Base-by-base conservation (phyloP, 495 filamentous ascomycete species). In the Penicillium goetzii region DNA sequence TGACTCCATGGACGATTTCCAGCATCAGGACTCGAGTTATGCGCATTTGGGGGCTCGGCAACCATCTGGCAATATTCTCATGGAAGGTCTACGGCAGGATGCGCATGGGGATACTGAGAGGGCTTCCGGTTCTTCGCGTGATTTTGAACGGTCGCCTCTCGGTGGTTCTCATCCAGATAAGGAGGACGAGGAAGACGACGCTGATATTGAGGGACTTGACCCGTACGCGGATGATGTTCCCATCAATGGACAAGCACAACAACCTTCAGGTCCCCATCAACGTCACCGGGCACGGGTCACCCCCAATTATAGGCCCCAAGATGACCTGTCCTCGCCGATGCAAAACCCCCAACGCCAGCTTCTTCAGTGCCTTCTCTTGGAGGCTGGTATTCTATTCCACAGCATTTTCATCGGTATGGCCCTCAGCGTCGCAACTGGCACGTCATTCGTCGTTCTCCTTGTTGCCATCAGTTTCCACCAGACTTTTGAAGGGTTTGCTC, bases 401-500 rank as follows among this genome's bases (percentile, higher is more conserved):
- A 90, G 87, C 65, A 84, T 96, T 41, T 96, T 96, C 69, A 96
- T 96, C 68, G 91, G 91, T 47, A 93, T 96, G 90, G 90, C 92
- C 4, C 78, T 96, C 34, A 91, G 88, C n/a, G 91, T 94, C 10
- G 88, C 92, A 7, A 89, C 88, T 0, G 91, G 90, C 0, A 87
- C 89, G 7, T 83, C 87, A 0, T 96, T 96, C 69, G 80, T 89
- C 51, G 89, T 94, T 10, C 90, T 96, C 63, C 81, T 96, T 0
- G 80, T 92, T 40, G 92, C 92, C 23, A 94, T 96, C 55, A 83
- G 84, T 54, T 93, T 96, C 69, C 92, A 96, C 61, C 92, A 94
- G 69, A 89, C 89, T 69, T 92, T 93, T 58, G 90, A 93, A 77
- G 90, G 91, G 21, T 81, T 92, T 58, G 90, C 90, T 21, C 83